Percentiles rank a stretch among this genome's conserved stretches.
Conservation (phyloP, 176 grass and related monocot species). For the Oryza meridionalis region DNA sequence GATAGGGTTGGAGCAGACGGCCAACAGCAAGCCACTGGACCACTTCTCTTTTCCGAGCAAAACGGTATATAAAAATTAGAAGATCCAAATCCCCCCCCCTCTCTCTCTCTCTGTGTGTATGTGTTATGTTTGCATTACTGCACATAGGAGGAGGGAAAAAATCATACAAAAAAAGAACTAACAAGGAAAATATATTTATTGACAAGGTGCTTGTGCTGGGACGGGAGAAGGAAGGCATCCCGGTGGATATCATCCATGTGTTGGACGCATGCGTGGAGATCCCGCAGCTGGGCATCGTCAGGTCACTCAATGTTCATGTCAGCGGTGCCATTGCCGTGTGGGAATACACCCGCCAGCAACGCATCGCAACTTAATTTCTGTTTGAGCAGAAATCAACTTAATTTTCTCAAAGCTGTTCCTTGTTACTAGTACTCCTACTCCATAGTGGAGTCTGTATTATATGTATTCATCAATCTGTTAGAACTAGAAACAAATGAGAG, state of each 20-base stretch:
- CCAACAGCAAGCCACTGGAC: conserved; percentile 75
- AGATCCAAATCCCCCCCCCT: no score
- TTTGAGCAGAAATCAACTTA: not conserved
- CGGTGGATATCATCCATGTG: conserved; percentile 80
- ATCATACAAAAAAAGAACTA: not conserved
- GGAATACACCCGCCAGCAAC: conserved; percentile 85
- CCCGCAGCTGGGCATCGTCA: conserved; percentile 82
- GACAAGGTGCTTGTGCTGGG: conserved; percentile 71
- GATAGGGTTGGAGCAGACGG: conserved; percentile 91
- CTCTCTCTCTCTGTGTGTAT: no score
- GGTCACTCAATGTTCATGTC: conserved; percentile 95
- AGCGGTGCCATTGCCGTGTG: conserved; percentile 89
- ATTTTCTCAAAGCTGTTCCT: not conserved
- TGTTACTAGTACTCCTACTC: not conserved
- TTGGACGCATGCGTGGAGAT: conserved; percentile 92
- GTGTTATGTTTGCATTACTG: not conserved
- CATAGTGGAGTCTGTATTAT: not conserved
- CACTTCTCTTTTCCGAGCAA: conserved; percentile 68
- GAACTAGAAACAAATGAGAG: not conserved
- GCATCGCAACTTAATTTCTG: not conserved
- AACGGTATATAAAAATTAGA: conserved; percentile 45
- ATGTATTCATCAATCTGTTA: not conserved
- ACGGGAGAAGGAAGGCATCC: conserved; percentile 88
- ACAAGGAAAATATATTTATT: not conserved
- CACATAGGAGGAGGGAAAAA: not conserved